Base-by-base conservation (phyloP, 805 yeast species). In the Kluyveromyces nonfermentans region DNA sequence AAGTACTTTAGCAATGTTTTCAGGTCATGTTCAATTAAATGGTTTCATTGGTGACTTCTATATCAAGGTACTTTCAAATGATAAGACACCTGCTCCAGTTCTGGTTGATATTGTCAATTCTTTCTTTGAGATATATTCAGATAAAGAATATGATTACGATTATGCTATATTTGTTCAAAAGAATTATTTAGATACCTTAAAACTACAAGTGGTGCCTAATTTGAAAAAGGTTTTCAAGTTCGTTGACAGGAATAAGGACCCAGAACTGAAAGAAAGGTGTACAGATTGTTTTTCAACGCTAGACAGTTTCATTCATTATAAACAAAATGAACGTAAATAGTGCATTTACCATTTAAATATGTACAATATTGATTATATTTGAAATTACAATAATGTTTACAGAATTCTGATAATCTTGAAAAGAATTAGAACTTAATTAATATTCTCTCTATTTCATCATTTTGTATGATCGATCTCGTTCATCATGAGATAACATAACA, bases 61-160 rank as follows among this genome's bases (percentile, higher is more conserved):
- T 31, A 33, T 69, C 42, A 52, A 57, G 33, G 44, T 63, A 47
- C 46, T 73, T 18, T 38, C 43, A 7, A 40, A 49, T 8, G 22
- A 41, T 18, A 40, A 53, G 32, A 33, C 63, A 3, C 56, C 67
- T 1, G 57, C 69, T 1, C 72, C 68, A 47, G 60, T 78, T 9
- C 64, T 78, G 5, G 61, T 78, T 34, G 90, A 82, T 48, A 65
- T 81, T 20, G 61, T 85, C 18, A 82, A 85, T 54, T 67, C 76
- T 2, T 55, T 88, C 5, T 86, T 78, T 62, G 96, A 87, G 47
- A 69, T 88, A 6, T 93, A 82, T 63, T 84, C 84, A 12, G 97
- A 93, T 64, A 73, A 73, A 32, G 65, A 60, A 4, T 82, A 71
- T 53, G 73, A 69, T 14, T 88, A 87, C 55, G 95, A 87, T 57